Evolutionary conservation across 148 eudicot genomes (phyloP).

Genomic region (Spergularia bocconei): DNA sequence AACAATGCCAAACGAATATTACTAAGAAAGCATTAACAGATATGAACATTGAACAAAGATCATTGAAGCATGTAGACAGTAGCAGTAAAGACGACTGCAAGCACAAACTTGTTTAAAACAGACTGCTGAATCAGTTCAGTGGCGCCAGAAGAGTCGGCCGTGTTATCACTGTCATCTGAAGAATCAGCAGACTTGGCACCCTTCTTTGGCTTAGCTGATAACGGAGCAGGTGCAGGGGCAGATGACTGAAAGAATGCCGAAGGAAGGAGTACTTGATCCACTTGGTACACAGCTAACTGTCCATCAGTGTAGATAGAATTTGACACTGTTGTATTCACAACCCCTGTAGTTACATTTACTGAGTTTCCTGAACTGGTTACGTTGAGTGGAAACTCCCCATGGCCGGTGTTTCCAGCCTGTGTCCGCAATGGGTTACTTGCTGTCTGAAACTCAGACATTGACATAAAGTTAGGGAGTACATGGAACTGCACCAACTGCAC

Average conservation of each 20-base stretch:
- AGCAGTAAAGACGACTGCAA: slow-evolving; percentile 25
- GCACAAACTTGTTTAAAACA: slow-evolving; percentile 28
- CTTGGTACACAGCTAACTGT: slow-evolving; percentile 79
- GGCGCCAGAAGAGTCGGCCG: slow-evolving; percentile 35
- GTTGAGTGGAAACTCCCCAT: slow-evolving; percentile 64
- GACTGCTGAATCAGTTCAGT: slow-evolving; percentile 7
- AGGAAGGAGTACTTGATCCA: slow-evolving; percentile 83
- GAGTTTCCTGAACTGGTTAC: slow-evolving; percentile 73
- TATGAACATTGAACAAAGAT: slow-evolving; percentile 6
- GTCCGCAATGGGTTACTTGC: slow-evolving; percentile 83
- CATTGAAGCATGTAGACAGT: slow-evolving; percentile 24
- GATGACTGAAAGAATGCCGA: slow-evolving; percentile 50
- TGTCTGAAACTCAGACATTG: slow-evolving; percentile 70
- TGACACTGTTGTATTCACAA: slow-evolving; percentile 56
- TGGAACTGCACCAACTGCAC: slow-evolving; percentile 70
- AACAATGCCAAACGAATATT: slow-evolving; percentile 14
- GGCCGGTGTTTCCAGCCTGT: slow-evolving; percentile 67
- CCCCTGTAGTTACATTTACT: slow-evolving; percentile 80
- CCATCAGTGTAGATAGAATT: slow-evolving; percentile 58
- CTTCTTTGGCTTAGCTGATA: slow-evolving; percentile 39
- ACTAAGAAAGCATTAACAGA: neutral
- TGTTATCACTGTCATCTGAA: slow-evolving; percentile 24
- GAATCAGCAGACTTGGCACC: slow-evolving; percentile 30
- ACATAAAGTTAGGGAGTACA: slow-evolving; percentile 50
- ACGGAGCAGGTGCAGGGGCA: slow-evolving; percentile 70